A percentile compares a stretch with the other conserved stretches of the same genome.
Evolutionary conservation across 2,329 filamentous ascomycete species (phyloP).

Genomic region (Colletotrichum acutatum): DNA sequence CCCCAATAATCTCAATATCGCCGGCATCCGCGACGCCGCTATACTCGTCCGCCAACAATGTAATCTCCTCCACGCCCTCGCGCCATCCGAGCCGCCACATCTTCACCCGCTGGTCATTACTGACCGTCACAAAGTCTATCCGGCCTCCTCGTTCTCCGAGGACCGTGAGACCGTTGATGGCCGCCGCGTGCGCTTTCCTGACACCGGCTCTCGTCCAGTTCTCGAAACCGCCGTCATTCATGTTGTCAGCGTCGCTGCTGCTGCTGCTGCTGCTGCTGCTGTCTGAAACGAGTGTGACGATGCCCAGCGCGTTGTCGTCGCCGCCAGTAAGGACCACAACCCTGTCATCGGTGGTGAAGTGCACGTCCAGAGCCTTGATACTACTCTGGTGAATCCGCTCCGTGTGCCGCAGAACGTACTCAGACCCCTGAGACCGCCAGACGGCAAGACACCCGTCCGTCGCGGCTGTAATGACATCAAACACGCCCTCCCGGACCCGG

Average conservation of each 20-base stretch:
- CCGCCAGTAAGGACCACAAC: constrained; percentile 78
- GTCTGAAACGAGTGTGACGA: constrained; percentile 56
- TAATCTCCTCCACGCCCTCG: constrained; percentile 41
- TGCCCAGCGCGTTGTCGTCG: constrained; percentile 84
- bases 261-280: constrained; percentile 17
- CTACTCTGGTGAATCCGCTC: constrained; percentile 80
- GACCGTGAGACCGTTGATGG: constrained; percentile 69
- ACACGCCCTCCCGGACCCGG: constrained; percentile 37
- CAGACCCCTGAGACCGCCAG: constrained; percentile 54
- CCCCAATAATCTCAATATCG: constrained; percentile 55
- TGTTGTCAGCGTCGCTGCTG: neutral
- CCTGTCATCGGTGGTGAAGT: constrained; percentile 43
- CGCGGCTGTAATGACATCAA: constrained; percentile 72
- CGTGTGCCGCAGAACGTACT: constrained; percentile 45
- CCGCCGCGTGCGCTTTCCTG: constrained; percentile 75
- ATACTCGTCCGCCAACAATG: constrained; percentile 60
- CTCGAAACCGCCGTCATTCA: constrained; percentile 38
- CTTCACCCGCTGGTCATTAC: constrained; percentile 72
- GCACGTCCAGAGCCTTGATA: constrained; percentile 73
- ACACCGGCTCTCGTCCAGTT: constrained; percentile 48
- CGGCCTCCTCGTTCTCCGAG: constrained; percentile 38
- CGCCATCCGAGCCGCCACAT: constrained; percentile 55
- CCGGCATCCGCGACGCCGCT: constrained; percentile 72
- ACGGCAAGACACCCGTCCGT: constrained; percentile 83
- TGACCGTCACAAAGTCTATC: constrained; percentile 53